These are phyloP conservation scores for Mycena rebaudengoi DNA, from an alignment of 768 basidiomycete genomes.

Conservation along the genomic window DNA sequence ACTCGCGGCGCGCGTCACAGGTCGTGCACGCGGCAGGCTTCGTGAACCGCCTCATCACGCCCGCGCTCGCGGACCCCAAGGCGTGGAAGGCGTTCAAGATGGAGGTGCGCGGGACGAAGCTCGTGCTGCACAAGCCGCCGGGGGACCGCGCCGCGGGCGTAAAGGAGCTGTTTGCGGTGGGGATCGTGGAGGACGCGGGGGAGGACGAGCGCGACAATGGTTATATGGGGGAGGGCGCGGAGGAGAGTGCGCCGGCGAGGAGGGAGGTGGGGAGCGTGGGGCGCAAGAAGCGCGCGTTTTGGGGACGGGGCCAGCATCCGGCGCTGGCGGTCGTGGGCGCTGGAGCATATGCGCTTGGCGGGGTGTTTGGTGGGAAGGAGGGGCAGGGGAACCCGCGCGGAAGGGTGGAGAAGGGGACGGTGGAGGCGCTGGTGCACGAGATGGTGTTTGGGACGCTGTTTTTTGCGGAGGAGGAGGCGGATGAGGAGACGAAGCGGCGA, in stretches of 20 bases:
- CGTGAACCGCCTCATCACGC: slow-evolving; percentile 70
- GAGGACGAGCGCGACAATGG: slow-evolving; percentile 32
- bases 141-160: slow-evolving; percentile 69
- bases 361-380: neutral
- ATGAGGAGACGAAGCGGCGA: slow-evolving; percentile 21
- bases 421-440: slow-evolving; percentile 86
- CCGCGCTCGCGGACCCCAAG: slow-evolving; percentile 55
- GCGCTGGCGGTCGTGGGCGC: slow-evolving; percentile 40
- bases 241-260: slow-evolving; percentile 62
- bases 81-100: slow-evolving; percentile 91
- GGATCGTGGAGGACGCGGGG: slow-evolving; percentile 65
- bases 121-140: slow-evolving; percentile 89
- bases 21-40: slow-evolving; percentile 81
- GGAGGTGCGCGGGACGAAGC: slow-evolving; percentile 83
- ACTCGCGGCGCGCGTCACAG: slow-evolving; percentile 75
- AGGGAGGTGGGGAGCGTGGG: slow-evolving; percentile 35
- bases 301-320: slow-evolving; percentile 72
- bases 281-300: slow-evolving; percentile 24
- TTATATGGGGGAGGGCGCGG: slow-evolving; percentile 72
- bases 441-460: slow-evolving; percentile 82
- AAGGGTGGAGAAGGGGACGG: slow-evolving; percentile 68
- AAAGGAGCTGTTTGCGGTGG: slow-evolving; percentile 73
- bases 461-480: slow-evolving; percentile 28
- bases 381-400: neutral
- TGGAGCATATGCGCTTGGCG: neutral